Percentiles rank a stretch among this genome's conserved stretches.
Conservation (phyloP, 1,139 yeast genomes). For the Yamadazyma oceani region DNA sequence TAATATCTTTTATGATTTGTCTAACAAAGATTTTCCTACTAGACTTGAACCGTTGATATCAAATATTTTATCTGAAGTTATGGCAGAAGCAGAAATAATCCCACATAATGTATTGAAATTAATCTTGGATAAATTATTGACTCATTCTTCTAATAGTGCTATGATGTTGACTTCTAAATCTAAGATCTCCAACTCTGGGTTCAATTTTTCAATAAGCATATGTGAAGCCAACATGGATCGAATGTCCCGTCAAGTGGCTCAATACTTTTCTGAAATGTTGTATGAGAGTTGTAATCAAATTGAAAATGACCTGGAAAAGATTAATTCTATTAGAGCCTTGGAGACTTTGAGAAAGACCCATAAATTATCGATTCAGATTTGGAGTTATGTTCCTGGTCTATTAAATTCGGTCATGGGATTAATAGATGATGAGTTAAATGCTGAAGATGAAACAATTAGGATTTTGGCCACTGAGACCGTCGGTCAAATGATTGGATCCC, state of each 20-base stretch:
- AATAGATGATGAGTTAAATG: conserved; percentile 75
- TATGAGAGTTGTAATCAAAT: conserved; percentile 44
- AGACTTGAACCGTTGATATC: conserved; percentile 60
- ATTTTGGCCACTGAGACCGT: conserved; percentile 71
- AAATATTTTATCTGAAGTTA: conserved; percentile 72
- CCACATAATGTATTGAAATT: conserved; percentile 63
- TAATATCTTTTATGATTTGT: conserved; percentile 59
- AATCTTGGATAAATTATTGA: conserved; percentile 54
- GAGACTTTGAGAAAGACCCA: conserved; percentile 61
- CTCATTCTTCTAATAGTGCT: conserved; percentile 11
- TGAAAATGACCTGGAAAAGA: conserved; percentile 18
- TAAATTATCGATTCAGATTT: conserved; percentile 61
- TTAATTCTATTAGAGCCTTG: conserved; percentile 25
- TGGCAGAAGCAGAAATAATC: conserved; percentile 71
- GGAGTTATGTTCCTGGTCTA: conserved; percentile 78
- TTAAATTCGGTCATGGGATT: conserved; percentile 75
- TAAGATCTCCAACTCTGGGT: conserved; percentile 53
- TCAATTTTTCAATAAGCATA: conserved; percentile 63
- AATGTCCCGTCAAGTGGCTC: conserved; percentile 76
- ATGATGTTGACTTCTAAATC: conserved; percentile 14
- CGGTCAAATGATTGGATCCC: conserved; percentile 59
- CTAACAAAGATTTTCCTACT: conserved; percentile 37
- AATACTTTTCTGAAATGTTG: conserved; percentile 74
- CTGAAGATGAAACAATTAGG: conserved; percentile 66
- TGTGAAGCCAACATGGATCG: conserved; percentile 74